These are phyloP conservation scores for Auriscalpium orientale DNA, from an alignment of 768 basidiomycete genomes.

Conservation along the genomic window DNA sequence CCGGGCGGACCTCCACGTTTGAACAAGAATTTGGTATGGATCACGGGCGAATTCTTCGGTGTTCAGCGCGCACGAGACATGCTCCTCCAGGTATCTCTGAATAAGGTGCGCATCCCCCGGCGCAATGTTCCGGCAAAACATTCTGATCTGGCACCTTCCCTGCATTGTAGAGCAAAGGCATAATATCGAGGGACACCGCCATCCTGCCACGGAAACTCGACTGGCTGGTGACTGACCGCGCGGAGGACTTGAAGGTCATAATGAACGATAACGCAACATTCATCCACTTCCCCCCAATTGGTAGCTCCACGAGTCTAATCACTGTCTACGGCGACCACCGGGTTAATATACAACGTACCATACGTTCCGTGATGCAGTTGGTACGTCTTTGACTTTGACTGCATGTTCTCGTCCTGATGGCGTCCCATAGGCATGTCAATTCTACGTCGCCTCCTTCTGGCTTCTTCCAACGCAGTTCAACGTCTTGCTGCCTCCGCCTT, in stretches of 20 bases:
- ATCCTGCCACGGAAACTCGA: constrained; percentile 95
- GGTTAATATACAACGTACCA: constrained; percentile 90
- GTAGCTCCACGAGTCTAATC: constrained; percentile 87
- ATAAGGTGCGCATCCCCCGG: constrained; percentile 51
- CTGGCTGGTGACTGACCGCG: constrained; percentile 97
- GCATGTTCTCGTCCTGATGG: constrained; percentile 16
- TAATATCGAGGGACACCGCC: constrained; percentile 89
- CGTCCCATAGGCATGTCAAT: constrained; percentile 74
- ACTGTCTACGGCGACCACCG: constrained; percentile 91
- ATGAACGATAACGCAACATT: constrained; percentile 98
- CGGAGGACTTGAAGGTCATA: constrained; percentile 84
- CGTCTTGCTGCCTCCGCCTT: constrained; percentile 75
- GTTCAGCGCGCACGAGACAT: constrained; percentile 94
- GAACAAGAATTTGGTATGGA: constrained; percentile 79
- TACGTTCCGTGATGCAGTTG: constrained; percentile 89
- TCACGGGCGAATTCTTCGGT: constrained; percentile 96
- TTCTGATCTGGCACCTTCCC: neutral
- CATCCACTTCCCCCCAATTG: constrained; percentile 88
- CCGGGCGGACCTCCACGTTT: constrained; percentile 36
- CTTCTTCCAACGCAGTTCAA: constrained; percentile 91
- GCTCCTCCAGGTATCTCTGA: constrained; percentile 80
- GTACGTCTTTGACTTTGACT: constrained; percentile 42
- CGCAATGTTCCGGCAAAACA: neutral
- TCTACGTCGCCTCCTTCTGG: constrained; percentile 97
- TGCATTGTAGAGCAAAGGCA: constrained; percentile 62